Percentiles rank a stretch among this genome's conserved stretches.
phyloP scores from a whole-genome alignment of 768 basidiomycete genomes.

The Serendipita sp. region DNA sequence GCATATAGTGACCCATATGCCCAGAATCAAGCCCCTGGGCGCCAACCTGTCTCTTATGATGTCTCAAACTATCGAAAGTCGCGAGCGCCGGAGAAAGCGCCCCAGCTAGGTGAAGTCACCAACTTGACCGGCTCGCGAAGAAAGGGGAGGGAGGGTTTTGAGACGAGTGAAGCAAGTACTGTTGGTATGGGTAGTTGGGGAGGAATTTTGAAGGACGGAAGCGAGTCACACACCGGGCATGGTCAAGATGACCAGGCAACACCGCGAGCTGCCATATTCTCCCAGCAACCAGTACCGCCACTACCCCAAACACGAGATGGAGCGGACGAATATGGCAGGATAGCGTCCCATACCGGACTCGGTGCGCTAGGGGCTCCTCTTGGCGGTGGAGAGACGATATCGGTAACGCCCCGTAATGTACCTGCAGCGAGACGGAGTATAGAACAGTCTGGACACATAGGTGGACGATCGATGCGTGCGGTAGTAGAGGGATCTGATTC shows the following conservation, averaged over 20 bases:
- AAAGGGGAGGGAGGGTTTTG: neutral
- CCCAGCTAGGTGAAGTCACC: neutral
- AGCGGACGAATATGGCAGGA: neutral
- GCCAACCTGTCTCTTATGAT: neutral
- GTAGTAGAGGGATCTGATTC: neutral
- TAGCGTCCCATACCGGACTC: neutral
- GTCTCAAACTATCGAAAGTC: neutral
- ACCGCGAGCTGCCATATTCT: neutral
- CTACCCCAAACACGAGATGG: neutral
- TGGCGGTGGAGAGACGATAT: neutral
- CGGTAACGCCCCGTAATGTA: neutral
- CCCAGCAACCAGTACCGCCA: neutral
- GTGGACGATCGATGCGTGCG: neutral
- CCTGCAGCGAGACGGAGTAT: neutral
- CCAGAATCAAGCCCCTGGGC: neutral
- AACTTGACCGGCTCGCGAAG: neutral
- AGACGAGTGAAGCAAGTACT: neutral
- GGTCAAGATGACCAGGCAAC: neutral
- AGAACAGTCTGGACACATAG: neutral
- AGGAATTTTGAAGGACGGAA: neutral
- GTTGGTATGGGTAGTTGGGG: constrained; percentile 5
- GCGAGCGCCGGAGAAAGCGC: neutral
- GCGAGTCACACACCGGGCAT: neutral
- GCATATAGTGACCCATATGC: neutral
- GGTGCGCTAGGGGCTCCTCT: neutral